Evolutionary conservation across 768 basidiomycete genomes (phyloP).

Genomic region (Russula lepida): DNA sequence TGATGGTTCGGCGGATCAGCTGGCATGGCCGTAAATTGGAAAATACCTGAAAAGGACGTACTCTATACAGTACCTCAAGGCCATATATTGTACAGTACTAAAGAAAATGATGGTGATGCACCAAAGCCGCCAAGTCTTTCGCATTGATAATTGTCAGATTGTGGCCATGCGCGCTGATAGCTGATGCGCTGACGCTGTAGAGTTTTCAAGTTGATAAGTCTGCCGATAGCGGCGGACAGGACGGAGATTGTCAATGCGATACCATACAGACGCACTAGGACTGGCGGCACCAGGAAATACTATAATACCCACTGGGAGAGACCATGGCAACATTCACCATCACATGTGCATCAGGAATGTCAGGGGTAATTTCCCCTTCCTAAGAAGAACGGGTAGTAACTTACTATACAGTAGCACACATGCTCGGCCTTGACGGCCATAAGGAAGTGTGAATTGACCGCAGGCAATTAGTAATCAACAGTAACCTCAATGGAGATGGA

Average conservation of each 20-base stretch:
- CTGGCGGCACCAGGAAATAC: constrained; percentile 1
- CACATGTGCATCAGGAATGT: background rate
- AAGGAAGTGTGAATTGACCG: background rate
- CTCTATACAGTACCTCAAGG: too few species aligned
- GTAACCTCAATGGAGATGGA: background rate
- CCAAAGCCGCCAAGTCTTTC: background rate
- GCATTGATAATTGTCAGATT: background rate
- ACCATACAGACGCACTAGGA: background rate
- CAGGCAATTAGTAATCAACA: background rate
- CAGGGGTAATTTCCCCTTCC: background rate
- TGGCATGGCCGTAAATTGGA: too few species aligned
- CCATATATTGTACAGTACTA: too few species aligned
- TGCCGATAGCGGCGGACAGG: constrained; percentile 8
- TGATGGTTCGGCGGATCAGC: too few species aligned
- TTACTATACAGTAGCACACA: too few species aligned
- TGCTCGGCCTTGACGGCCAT: background rate
- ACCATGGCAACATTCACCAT: constrained; percentile 10
- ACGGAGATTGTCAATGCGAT: too few species aligned
- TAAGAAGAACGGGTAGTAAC: too few species aligned
- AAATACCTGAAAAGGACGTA: too few species aligned
- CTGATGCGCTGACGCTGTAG: background rate
- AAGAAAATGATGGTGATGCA: background rate
- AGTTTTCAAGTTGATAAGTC: constrained; percentile 29
- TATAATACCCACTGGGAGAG: background rate
- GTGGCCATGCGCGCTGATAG: background rate